phyloP scores from a whole-genome alignment of 768 basidiomycete genomes.

The Suillus subalutaceus region DNA sequence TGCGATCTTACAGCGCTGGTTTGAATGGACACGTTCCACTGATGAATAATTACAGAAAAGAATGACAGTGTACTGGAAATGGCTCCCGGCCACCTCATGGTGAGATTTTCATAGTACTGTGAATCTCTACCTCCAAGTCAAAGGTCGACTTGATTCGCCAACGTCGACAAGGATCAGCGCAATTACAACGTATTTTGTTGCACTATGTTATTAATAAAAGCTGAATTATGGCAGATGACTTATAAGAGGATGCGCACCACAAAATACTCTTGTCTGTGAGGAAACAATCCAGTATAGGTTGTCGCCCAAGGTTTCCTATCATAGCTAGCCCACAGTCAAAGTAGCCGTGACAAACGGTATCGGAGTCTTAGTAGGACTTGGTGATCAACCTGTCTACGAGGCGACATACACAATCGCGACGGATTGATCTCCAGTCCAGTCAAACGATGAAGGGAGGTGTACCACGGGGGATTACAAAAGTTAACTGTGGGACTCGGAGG shows the following conservation, averaged over 20 bases:
- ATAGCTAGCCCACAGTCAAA: neutral
- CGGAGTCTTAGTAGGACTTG: neutral
- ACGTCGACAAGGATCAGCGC: neutral
- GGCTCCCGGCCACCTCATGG: too few species aligned
- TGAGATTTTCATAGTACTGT: too few species aligned
- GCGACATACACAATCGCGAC: neutral
- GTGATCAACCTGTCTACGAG: neutral
- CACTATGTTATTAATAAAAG: neutral
- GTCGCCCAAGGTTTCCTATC: neutral
- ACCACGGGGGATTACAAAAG: neutral
- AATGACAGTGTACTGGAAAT: too few species aligned
- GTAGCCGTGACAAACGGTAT: neutral
- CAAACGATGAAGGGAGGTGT: neutral
- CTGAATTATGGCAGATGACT: neutral
- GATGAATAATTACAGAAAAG: too few species aligned
- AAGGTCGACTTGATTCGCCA: neutral
- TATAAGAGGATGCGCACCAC: neutral
- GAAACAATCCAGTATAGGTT: neutral
- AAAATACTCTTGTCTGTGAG: neutral
- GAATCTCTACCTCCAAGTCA: too few species aligned
- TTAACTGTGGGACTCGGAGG: too few species aligned
- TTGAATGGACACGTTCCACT: too few species aligned
- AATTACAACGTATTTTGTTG: neutral
- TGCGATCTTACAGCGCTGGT: too few species aligned
- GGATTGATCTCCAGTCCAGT: neutral